Base-by-base conservation (phyloP, 75 land plant genomes). In the Azolla pinnata region DNA sequence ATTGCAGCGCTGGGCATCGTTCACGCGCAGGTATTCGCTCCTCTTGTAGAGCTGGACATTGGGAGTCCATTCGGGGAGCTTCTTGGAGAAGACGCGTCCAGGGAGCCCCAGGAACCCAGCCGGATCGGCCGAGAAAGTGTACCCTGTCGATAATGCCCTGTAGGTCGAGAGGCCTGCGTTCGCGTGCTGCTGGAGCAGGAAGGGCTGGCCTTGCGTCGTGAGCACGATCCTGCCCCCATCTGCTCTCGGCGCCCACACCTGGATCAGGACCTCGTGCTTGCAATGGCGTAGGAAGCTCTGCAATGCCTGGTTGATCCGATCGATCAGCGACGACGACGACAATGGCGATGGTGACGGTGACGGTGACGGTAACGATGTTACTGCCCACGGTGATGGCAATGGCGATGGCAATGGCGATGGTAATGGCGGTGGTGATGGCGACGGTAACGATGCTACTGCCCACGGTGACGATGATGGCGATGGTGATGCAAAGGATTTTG, bases 11-110 rank as follows among this genome's bases (percentile, higher is more conserved):
- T 76, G 66, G 23, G 98, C 98, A 66, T 85, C 63, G 63, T 57
- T 30, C 7, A 88, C 72, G 19, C 98, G 64, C 16, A 79, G 71
- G 48, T 70, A 93, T 59, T 93, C 98, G 28, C 67, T 69, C 27
- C 73, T 63, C 33, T 67, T 81, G 56, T 85, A 93, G 33, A 69
- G 79, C 51, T 72, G 76, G 38, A 93, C 98, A 69, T 93, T 80
- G 23, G 98, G 96, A 5, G 90, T 83, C 98, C 98, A 93, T 59
- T 93, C 98, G 1, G 98, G 87, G 27, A 68, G 47, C 54, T 79
- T 79, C 24, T 68, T 71, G 33, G 72, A 20, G 54, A 85, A 93
- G 1, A 88, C 98, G 21, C 96, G 67, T 1, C 96, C 96, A 0
- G 90, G 96, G 63, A 93, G 74, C 18, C 90, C 98, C 17, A 45